Evolutionary conservation across 2,329 filamentous ascomycete species (phyloP), one percentile per base, ranked within the genome.

Genomic region (Cladosporium sp.): DNA sequence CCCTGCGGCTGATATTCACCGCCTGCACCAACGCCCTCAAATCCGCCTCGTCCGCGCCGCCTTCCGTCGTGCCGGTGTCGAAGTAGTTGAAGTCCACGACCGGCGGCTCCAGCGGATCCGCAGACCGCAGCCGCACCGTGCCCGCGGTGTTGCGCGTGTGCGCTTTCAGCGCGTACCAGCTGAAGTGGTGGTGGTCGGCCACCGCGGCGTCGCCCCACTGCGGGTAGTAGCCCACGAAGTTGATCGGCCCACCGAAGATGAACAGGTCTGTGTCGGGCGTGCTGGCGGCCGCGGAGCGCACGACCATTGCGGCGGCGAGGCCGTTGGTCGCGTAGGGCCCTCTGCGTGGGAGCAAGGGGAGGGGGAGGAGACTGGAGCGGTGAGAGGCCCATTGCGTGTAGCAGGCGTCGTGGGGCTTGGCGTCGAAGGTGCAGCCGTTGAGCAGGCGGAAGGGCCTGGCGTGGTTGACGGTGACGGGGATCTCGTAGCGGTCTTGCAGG

Each of bases 71-170:
- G 21, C 84, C 84, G 0, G 79, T 78, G 53, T 83, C 80, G 46
- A 77, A 86, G 74, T 83, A 89, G 74, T 87, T 85, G 78, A 88
- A 90, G 57, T 80, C 79, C 69, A 91, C 89, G 7, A 83, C 74
- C 0, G 89, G 89, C 3, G 82, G 79, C 62, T 91, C 88, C 0
- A 85, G 83, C 0, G 89, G 89, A 72, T 91, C 84, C 0, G 83
- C 77, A 0, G 85, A 88, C 11, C 79, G 80, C 5, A 92, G 83
- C 2, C 76, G 82, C 2, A 92, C 89, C 1, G 82, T 84, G 6
- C 90, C 90, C 5, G 75, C 81, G 75, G 76, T 76, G 73, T 91
- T 90, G 61, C 85, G 84, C 0, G 88, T 83, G 70, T 89, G 88
- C 0, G 85, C 83, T 76, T 89, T 88, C 60, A 91, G 80, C 2